A percentile compares a stretch with the other conserved stretches of the same genome.
Evolutionary conservation across 2,329 filamentous ascomycete species (phyloP).

Genomic region (Penicillium sclerotiorum): DNA sequence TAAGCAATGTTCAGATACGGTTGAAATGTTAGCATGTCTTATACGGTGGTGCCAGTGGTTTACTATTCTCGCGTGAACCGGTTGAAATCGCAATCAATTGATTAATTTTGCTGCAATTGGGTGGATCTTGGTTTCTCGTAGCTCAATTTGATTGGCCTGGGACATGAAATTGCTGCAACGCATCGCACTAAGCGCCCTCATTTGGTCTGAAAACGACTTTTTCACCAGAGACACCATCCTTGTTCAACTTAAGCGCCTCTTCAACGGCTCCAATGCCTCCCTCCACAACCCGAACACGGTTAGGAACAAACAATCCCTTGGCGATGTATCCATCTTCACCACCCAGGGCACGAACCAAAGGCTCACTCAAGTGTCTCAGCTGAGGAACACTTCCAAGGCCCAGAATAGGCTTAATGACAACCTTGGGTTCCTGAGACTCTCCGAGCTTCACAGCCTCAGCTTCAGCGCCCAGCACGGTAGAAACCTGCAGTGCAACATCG

Average conservation of each 20-base stretch:
- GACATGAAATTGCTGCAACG: too few relatives aligned
- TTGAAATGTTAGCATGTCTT: too few relatives aligned
- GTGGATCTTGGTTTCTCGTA: too few relatives aligned
- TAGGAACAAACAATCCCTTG: slow-evolving; percentile 32
- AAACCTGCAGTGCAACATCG: slow-evolving; percentile 11
- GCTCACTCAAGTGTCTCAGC: slow-evolving; percentile 34
- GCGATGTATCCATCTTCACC: slow-evolving; percentile 33
- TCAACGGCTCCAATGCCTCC: slow-evolving; percentile 31
- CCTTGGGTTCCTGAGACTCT: slow-evolving; percentile 13
- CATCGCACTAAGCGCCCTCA: too few relatives aligned
- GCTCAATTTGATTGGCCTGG: too few relatives aligned
- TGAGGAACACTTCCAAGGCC: slow-evolving; percentile 29
- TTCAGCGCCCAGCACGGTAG: not conserved
- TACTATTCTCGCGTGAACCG: too few relatives aligned
- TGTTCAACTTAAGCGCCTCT: slow-evolving; percentile 15
- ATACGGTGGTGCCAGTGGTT: too few relatives aligned
- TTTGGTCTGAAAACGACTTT: slow-evolving; percentile 14
- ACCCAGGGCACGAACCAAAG: slow-evolving; percentile 26
- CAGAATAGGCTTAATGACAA: slow-evolving; percentile 19
- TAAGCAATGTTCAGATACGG: not conserved
- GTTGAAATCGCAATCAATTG: too few relatives aligned
- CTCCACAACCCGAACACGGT: slow-evolving; percentile 28
- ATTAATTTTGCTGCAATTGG: too few relatives aligned
- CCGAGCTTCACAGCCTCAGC: slow-evolving; percentile 10
- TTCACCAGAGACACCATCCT: slow-evolving; percentile 20